phyloP scores from a whole-genome alignment of 495 filamentous ascomycete genomes.

The Neurospora hispaniola region DNA sequence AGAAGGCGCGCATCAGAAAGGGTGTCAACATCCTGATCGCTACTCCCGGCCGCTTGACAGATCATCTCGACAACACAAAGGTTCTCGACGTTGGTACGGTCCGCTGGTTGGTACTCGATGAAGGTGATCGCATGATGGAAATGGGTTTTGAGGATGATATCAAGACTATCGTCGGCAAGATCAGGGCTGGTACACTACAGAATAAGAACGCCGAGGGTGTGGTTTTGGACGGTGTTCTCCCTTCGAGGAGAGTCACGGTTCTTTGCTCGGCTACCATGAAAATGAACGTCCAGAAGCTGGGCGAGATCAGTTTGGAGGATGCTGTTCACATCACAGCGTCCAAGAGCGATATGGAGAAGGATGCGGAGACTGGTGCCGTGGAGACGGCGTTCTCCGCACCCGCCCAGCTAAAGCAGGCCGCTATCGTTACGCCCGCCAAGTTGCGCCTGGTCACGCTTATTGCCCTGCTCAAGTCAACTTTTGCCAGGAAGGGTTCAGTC shows the following conservation, averaged over 20 bases:
- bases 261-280: slow-evolving; percentile 96
- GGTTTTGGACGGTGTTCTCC: slow-evolving; percentile 45
- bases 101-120: slow-evolving; percentile 87
- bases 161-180: slow-evolving; percentile 66
- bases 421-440: slow-evolving; percentile 77
- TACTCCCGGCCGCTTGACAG: slow-evolving; percentile 79
- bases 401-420: slow-evolving; percentile 84
- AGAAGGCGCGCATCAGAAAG: slow-evolving; percentile 86
- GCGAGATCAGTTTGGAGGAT: slow-evolving; percentile 90
- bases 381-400: slow-evolving; percentile 69
- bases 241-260: slow-evolving; percentile 70
- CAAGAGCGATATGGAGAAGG: slow-evolving; percentile 34
- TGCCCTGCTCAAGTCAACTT: slow-evolving; percentile 72
- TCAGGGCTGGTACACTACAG: slow-evolving; percentile 41
- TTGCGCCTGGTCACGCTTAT: slow-evolving; percentile 77
- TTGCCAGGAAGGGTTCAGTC: slow-evolving; percentile 72
- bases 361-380: slow-evolving; percentile 32
- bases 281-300: slow-evolving; percentile 83
- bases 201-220: slow-evolving; percentile 31
- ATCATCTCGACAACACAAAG: slow-evolving; percentile 87
- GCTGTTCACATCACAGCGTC: slow-evolving; percentile 77
- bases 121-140: slow-evolving; percentile 94
- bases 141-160: slow-evolving; percentile 88
- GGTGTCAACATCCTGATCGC: slow-evolving; percentile 92
- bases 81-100: slow-evolving; percentile 80